Conservation (phyloP, 2,329 filamentous ascomycete species). For the Xylariaceae sp. region DNA sequence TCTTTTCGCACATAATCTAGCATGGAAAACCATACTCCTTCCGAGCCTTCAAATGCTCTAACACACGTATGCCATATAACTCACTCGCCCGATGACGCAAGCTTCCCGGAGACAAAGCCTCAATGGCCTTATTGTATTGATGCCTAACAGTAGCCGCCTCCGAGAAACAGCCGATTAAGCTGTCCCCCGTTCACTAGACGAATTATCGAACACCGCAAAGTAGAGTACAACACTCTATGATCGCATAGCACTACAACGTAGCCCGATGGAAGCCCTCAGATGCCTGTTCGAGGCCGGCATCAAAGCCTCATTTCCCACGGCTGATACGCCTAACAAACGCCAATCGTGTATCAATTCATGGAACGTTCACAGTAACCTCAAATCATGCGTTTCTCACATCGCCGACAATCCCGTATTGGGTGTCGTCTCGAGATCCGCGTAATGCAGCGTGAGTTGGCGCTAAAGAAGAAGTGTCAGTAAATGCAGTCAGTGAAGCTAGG, state of each 20-base stretch:
- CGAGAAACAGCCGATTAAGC: slow-evolving; percentile 10
- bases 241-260: slow-evolving; percentile 1
- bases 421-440: slow-evolving; percentile 54
- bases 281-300: slow-evolving; percentile 11
- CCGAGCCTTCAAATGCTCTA: background rate
- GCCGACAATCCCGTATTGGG: slow-evolving; percentile 18
- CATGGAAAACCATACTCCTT: no score
- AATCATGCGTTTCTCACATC: slow-evolving; percentile 15
- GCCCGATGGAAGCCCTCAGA: slow-evolving; percentile 3
- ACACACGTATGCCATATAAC: background rate
- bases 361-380: slow-evolving; percentile 15
- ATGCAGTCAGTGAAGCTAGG: background rate
- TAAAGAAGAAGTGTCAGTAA: slow-evolving; percentile 28
- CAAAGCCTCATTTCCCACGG: slow-evolving; percentile 18
- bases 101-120: background rate
- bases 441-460: slow-evolving; percentile 57
- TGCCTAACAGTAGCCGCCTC: background rate
- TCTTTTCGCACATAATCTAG: no score
- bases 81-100: background rate
- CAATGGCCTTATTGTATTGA: slow-evolving; percentile 5
- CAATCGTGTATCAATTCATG: slow-evolving; percentile 15
- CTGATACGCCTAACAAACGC: slow-evolving; percentile 27
- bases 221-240: slow-evolving; percentile 7
- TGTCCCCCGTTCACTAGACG: slow-evolving; percentile 12
- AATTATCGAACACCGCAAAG: slow-evolving; percentile 17